Percentiles rank a stretch among this genome's conserved stretches.
Evolutionary conservation across 2,329 filamentous ascomycete species (phyloP).

Genomic region (Verticillium zaregamsianum): DNA sequence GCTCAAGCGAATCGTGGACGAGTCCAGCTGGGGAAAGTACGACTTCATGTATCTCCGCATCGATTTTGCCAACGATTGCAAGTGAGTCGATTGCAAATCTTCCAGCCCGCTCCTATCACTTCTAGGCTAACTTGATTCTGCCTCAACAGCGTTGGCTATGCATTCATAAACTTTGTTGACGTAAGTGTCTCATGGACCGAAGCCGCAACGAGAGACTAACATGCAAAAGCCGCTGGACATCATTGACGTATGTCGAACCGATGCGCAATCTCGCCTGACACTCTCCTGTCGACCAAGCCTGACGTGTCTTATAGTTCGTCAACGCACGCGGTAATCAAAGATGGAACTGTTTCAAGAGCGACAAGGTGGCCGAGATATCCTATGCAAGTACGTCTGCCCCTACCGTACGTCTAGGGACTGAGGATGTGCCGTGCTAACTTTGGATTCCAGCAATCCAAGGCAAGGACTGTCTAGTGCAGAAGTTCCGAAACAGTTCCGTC

Average conservation of each 20-base stretch:
- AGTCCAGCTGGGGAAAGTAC: slow-evolving; percentile 75
- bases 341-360: slow-evolving; percentile 77
- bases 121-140: background rate
- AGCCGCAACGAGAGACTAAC: slow-evolving; percentile 28
- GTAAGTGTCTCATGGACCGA: slow-evolving; percentile 40
- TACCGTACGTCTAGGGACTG: background rate
- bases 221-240: slow-evolving; percentile 62
- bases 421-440: background rate
- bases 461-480: slow-evolving; percentile 83
- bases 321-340: slow-evolving; percentile 64
- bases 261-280: background rate
- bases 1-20: slow-evolving; percentile 75
- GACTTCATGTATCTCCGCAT: slow-evolving; percentile 96
- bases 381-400: slow-evolving; percentile 77
- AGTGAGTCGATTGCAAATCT: slow-evolving; percentile 46
- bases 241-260: slow-evolving; percentile 51
- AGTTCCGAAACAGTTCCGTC: slow-evolving; percentile 94
- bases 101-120: background rate
- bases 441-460: slow-evolving; percentile 69
- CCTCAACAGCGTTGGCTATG: slow-evolving; percentile 76
- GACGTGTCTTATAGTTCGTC: slow-evolving; percentile 57
- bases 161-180: slow-evolving; percentile 91
- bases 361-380: slow-evolving; percentile 84
- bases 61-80: slow-evolving; percentile 79
- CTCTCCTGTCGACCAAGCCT: slow-evolving; percentile 10